A percentile compares a stretch with the other conserved stretches of the same genome.
These are phyloP conservation scores for Tricholoma terreum DNA, from an alignment of 768 basidiomycete genomes.

Conservation along the genomic window DNA sequence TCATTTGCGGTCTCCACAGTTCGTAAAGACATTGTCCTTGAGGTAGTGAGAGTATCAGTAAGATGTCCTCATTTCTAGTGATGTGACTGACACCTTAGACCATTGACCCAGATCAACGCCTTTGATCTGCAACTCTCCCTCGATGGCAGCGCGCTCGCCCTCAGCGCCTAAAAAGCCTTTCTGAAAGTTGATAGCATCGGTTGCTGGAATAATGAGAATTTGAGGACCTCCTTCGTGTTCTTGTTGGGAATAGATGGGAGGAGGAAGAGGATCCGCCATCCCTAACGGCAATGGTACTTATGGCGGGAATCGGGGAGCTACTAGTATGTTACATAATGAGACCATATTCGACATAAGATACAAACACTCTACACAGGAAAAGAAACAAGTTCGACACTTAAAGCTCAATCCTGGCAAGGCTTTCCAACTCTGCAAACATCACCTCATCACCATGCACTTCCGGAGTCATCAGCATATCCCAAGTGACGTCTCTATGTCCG, in stretches of 20 bases:
- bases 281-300: conserved; percentile 24
- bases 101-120: conserved; percentile 56
- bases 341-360: neutral
- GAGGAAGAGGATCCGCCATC: conserved; percentile 49
- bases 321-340: conserved; percentile 8
- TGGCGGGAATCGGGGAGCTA: no score
- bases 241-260: conserved; percentile 60
- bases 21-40: conserved; percentile 62
- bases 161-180: conserved; percentile 84
- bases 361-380: conserved; percentile 2
- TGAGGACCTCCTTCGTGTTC: conserved; percentile 46
- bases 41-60: conserved; percentile 10
- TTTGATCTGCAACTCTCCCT: conserved; percentile 87
- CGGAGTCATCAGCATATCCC: conserved; percentile 68
- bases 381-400: conserved; percentile 31
- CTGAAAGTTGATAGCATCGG: conserved; percentile 75
- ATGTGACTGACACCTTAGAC: conserved; percentile 63
- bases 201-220: conserved; percentile 70
- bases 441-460: conserved; percentile 61
- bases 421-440: conserved; percentile 78
- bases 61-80: conserved; percentile 3
- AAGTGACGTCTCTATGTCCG: conserved; percentile 66
- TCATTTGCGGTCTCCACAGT: conserved; percentile 63
- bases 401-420: conserved; percentile 70
- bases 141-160: conserved; percentile 77